phyloP scores from a whole-genome alignment of 2,329 filamentous ascomycete genomes.

The Sordariomycetes sp. region DNA sequence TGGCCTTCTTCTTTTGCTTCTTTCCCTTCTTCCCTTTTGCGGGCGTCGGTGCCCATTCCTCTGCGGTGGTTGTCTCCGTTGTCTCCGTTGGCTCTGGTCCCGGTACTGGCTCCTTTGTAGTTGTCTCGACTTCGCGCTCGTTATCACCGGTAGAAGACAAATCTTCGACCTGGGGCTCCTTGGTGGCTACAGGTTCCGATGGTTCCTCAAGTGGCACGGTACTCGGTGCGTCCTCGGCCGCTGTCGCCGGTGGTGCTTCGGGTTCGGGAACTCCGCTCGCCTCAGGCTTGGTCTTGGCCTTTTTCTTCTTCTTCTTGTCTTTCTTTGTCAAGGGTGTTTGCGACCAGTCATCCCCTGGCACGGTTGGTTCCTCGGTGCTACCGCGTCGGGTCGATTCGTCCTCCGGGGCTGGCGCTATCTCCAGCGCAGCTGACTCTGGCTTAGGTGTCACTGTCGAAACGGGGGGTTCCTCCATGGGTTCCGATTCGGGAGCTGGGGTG shows the following conservation, averaged over 20 bases:
- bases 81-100: neutral
- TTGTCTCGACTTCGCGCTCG: neutral
- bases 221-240: neutral
- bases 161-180: neutral
- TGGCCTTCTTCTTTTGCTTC: slow-evolving; percentile 1
- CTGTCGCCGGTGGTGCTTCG: neutral
- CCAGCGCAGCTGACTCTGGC: neutral
- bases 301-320: slow-evolving; percentile 1
- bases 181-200: neutral
- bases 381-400: neutral
- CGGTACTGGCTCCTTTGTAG: neutral
- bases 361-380: neutral
- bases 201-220: neutral
- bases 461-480: neutral
- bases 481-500: neutral
- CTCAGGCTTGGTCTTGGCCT: neutral
- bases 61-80: neutral
- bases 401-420: neutral
- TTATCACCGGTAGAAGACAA: neutral
- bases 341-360: neutral
- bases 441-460: neutral
- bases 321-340: neutral
- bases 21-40: slow-evolving; percentile 1
- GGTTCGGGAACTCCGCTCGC: neutral
- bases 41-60: neutral